Evolutionary conservation across 306 rosid genomes (phyloP).

Genomic region (Carpinus viminea): DNA sequence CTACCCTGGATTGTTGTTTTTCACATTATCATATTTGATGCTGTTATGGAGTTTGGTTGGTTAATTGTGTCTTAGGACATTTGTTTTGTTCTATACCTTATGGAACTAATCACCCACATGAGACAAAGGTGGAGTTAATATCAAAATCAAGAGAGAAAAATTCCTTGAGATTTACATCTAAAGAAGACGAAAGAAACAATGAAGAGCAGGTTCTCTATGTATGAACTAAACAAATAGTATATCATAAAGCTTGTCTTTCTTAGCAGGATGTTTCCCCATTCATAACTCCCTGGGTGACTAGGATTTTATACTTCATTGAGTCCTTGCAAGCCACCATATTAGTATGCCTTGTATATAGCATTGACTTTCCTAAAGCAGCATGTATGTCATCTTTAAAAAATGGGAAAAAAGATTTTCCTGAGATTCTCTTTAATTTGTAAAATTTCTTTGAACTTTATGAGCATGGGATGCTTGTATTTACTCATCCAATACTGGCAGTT

Average conservation of each 20-base stretch:
- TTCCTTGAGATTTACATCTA: constrained; percentile 10
- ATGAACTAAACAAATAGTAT: neutral
- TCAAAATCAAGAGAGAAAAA: constrained; percentile 5
- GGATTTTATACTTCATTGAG: neutral
- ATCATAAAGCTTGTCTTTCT: neutral
- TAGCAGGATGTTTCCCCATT: constrained; percentile 2
- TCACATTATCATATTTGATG: neutral
- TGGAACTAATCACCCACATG: neutral
- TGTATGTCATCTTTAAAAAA: neutral
- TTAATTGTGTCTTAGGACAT: neutral
- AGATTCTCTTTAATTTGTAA: neutral
- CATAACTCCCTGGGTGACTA: neutral
- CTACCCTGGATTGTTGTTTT: neutral
- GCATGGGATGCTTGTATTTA: neutral
- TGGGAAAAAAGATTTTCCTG: neutral
- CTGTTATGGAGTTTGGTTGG: neutral
- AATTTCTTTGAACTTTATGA: neutral
- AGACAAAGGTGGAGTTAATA: neutral
- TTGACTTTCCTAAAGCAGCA: neutral
- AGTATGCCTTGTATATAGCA: neutral
- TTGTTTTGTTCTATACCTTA: neutral
- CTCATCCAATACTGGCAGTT: neutral
- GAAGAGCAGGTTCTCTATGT: neutral
- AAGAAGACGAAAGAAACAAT: neutral
- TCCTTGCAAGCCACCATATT: neutral